These are phyloP conservation scores for Eimeria tenella DNA, from an alignment of 169 alveolate genomes.

Conservation along the genomic window DNA sequence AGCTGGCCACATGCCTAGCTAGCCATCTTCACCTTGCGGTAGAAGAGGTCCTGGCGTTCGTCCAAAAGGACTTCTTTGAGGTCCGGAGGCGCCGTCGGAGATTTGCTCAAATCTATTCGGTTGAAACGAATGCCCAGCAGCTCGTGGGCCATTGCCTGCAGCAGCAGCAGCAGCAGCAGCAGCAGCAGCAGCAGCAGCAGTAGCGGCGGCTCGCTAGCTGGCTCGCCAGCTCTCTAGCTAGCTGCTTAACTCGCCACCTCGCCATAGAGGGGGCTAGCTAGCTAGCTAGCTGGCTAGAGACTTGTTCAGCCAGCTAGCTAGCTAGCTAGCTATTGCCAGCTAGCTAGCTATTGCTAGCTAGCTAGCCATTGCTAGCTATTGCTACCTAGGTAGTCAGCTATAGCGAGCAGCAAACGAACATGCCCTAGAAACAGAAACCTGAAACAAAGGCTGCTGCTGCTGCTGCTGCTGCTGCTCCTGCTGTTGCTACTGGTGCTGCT, in stretches of 20 bases:
- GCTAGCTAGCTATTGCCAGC: no score
- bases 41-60: constrained; percentile 79
- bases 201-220: neutral
- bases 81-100: constrained; percentile 49
- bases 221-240: no score
- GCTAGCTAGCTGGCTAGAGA: no score
- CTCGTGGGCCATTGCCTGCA: constrained; percentile 95
- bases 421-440: no score
- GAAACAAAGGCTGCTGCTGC: neutral
- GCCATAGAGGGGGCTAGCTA: no score
- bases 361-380: neutral
- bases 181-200: neutral
- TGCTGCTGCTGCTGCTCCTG: constrained; percentile 31
- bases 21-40: constrained; percentile 60
- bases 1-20: no score
- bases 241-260: no score
- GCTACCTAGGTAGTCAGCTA: neutral
- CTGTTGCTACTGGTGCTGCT: neutral
- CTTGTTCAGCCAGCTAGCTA: no score
- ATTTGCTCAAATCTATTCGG: constrained; percentile 84
- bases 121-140: constrained; percentile 92
- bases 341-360: no score
- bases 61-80: constrained; percentile 79
- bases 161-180: neutral
- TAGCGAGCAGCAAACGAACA: no score